Percentiles rank a stretch among this genome's conserved stretches.
Evolutionary conservation across 2,329 filamentous ascomycete species (phyloP).

Genomic region (Cladosporium sp.): DNA sequence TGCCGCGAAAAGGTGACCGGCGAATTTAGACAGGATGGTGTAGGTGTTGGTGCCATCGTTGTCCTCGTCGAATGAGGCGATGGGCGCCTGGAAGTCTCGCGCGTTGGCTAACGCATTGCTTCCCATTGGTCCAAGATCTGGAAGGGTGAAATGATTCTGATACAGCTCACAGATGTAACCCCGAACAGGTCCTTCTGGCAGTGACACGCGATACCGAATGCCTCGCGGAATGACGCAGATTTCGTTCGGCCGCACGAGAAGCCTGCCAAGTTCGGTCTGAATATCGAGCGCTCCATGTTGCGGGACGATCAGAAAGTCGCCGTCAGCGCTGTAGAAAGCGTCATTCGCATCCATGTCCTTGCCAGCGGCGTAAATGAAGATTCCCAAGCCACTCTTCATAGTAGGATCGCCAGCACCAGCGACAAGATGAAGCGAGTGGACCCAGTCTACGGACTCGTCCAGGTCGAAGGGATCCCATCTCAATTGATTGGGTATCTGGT

Average conservation of each 20-base stretch:
- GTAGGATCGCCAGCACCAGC: slow-evolving; percentile 76
- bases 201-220: slow-evolving; percentile 57
- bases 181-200: slow-evolving; percentile 56
- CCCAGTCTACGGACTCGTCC: slow-evolving; percentile 63
- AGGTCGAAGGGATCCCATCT: slow-evolving; percentile 76
- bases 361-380: slow-evolving; percentile 74
- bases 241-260: slow-evolving; percentile 64
- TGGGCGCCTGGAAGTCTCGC: slow-evolving; percentile 60
- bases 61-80: slow-evolving; percentile 53
- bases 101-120: slow-evolving; percentile 62
- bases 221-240: slow-evolving; percentile 62
- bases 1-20: slow-evolving; percentile 56
- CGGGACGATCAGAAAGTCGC: slow-evolving; percentile 61
- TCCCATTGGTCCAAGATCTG: slow-evolving; percentile 62
- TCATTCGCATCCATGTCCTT: slow-evolving; percentile 68
- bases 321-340: slow-evolving; percentile 78
- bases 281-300: slow-evolving; percentile 63
- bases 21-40: slow-evolving; percentile 58
- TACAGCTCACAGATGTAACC: slow-evolving; percentile 66
- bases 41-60: slow-evolving; percentile 51
- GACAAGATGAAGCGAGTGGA: slow-evolving; percentile 64
- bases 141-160: slow-evolving; percentile 59
- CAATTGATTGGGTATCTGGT: slow-evolving; percentile 75
- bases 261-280: slow-evolving; percentile 61
- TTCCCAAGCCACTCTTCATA: slow-evolving; percentile 72